These are phyloP conservation scores for Alternaria tenuissima DNA, from an alignment of 2,329 filamentous ascomycete species.

Conservation along the genomic window DNA sequence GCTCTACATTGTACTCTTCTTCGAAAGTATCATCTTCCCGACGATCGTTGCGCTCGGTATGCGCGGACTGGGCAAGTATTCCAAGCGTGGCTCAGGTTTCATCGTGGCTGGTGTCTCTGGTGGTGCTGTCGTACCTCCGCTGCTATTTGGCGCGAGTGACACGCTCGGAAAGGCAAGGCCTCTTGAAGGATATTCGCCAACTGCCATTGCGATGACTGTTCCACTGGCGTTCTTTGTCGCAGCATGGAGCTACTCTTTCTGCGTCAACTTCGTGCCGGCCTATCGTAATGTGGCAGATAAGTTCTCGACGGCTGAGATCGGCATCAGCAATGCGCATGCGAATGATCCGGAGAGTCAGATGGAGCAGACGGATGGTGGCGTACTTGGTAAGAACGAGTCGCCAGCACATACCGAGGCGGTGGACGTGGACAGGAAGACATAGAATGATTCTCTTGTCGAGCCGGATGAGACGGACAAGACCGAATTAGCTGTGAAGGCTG, in stretches of 20 bases:
- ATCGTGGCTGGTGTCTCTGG: slow-evolving; percentile 77
- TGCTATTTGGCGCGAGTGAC: slow-evolving; percentile 74
- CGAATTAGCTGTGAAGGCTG: not conserved
- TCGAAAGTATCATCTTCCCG: slow-evolving; percentile 83
- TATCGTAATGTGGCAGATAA: slow-evolving; percentile 71
- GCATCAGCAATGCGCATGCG: slow-evolving; percentile 45
- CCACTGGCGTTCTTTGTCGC: slow-evolving; percentile 63
- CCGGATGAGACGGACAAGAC: too few species aligned
- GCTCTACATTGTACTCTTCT: slow-evolving; percentile 76
- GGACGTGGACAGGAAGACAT: slow-evolving; percentile 18
- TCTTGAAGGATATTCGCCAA: slow-evolving; percentile 50
- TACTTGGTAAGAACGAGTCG: slow-evolving; percentile 20
- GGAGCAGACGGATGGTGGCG: slow-evolving; percentile 3
- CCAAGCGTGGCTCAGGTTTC: slow-evolving; percentile 77
- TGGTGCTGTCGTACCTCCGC: slow-evolving; percentile 75
- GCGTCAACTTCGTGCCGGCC: slow-evolving; percentile 69
- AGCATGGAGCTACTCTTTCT: slow-evolving; percentile 56
- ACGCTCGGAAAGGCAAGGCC: slow-evolving; percentile 53
- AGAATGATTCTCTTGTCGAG: not conserved
- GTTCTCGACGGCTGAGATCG: slow-evolving; percentile 58
- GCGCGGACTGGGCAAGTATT: slow-evolving; percentile 77
- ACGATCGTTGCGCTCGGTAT: slow-evolving; percentile 82
- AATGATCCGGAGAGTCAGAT: slow-evolving; percentile 44
- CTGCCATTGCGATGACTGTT: slow-evolving; percentile 71
- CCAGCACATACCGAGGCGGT: slow-evolving; percentile 26